Evolutionary conservation across 257 asterid species (phyloP).

Genomic region (Solanum piurae): DNA sequence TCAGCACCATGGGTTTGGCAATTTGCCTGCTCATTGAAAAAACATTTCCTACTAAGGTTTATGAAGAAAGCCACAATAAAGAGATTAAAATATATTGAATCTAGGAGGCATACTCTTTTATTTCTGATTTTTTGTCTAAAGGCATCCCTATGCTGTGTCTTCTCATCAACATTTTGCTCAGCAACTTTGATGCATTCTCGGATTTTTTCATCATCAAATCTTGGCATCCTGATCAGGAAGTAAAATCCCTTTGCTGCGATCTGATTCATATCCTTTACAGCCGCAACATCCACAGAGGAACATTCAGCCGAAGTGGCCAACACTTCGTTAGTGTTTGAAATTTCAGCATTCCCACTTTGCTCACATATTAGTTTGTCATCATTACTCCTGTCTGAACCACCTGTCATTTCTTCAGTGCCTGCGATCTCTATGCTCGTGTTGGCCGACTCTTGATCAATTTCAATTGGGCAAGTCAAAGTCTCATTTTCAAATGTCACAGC

Average conservation of each 20-base stretch:
- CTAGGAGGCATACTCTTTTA: slow-evolving; percentile 36
- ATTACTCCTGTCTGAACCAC: slow-evolving; percentile 6
- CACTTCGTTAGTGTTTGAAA: slow-evolving; percentile 14
- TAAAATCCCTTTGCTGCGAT: slow-evolving; percentile 40
- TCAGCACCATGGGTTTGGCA: slow-evolving; percentile 49
- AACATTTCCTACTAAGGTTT: not conserved
- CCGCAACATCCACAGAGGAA: slow-evolving; percentile 20
- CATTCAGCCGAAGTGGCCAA: slow-evolving; percentile 26
- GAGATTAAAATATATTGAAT: not conserved
- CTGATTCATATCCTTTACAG: slow-evolving; percentile 21
- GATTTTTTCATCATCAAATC: slow-evolving; percentile 48
- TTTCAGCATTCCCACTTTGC: slow-evolving; percentile 3
- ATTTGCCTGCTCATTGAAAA: slow-evolving; percentile 43
- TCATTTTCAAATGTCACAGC: slow-evolving; percentile 19
- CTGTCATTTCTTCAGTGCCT: slow-evolving; percentile 19
- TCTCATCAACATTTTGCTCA: slow-evolving; percentile 62
- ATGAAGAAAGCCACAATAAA: not conserved
- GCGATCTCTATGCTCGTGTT: slow-evolving; percentile 10
- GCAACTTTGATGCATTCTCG: slow-evolving; percentile 58
- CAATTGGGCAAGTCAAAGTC: slow-evolving; percentile 14
- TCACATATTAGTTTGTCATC: not conserved
- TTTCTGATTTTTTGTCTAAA: slow-evolving; percentile 59
- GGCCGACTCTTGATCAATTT: slow-evolving; percentile 10
- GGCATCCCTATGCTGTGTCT: slow-evolving; percentile 61
- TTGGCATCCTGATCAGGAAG: slow-evolving; percentile 53